phyloP scores from a whole-genome alignment of 805 yeast species.

The Monosporozyma yasuniensis region DNA sequence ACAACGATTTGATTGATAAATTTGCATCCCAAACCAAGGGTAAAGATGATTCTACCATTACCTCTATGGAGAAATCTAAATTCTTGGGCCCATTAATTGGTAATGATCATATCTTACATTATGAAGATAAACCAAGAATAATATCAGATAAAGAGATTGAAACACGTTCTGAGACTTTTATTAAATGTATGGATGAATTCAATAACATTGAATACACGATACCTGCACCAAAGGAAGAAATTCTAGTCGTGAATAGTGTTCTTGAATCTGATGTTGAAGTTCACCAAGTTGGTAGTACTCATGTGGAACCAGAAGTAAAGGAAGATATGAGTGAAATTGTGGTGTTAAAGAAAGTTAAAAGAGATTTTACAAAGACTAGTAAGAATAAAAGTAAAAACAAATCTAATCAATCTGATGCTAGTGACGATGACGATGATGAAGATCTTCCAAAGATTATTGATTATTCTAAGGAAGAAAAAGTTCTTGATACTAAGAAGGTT shows the following conservation, averaged over 20 bases:
- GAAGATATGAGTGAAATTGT: conserved; percentile 34
- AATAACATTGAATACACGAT: conserved; percentile 11
- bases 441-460: conserved; percentile 32
- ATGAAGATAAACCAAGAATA: conserved; percentile 2
- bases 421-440: conserved; percentile 1
- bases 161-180: conserved; percentile 12
- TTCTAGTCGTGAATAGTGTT: conserved; percentile 3
- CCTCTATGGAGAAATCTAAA: background rate
- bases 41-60: background rate
- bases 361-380: conserved; percentile 7
- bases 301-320: conserved; percentile 3
- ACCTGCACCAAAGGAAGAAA: conserved; percentile 6
- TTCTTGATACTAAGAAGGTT: conserved; percentile 23
- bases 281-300: background rate
- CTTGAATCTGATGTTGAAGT: background rate
- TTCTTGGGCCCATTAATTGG: background rate
- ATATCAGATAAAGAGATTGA: conserved; percentile 9
- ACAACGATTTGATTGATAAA: background rate
- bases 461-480: conserved; percentile 36
- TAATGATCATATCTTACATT: conserved; percentile 5
- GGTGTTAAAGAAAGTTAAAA: conserved; percentile 30
- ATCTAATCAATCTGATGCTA: background rate
- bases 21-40: background rate
- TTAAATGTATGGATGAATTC: conserved; percentile 11
- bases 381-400: conserved; percentile 3